phyloP scores from a whole-genome alignment of 2,329 filamentous ascomycete genomes.

The Emmonsia crescens region DNA sequence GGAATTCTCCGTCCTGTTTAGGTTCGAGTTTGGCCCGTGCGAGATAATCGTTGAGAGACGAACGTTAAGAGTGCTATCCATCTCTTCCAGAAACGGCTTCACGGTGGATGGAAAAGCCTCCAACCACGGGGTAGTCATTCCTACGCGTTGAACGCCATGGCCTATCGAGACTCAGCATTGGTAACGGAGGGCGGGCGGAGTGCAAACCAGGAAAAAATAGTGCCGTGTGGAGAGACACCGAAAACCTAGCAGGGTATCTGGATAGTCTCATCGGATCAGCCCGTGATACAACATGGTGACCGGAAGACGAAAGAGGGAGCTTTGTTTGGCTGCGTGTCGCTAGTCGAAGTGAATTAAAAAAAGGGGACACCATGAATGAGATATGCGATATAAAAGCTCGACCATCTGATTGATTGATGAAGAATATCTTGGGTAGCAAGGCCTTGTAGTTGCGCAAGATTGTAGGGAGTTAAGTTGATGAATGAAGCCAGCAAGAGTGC shows the following conservation, averaged over 20 bases:
- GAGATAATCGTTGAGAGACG: slow-evolving; percentile 69
- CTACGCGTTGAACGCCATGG: slow-evolving; percentile 79
- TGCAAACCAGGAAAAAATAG: slow-evolving; percentile 37
- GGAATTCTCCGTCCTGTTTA: slow-evolving; percentile 76
- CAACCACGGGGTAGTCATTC: slow-evolving; percentile 79
- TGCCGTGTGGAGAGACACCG: slow-evolving; percentile 28
- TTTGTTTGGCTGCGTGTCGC: background rate
- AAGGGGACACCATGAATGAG: slow-evolving; percentile 1
- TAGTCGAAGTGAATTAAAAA: background rate
- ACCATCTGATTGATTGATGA: background rate
- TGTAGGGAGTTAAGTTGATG: background rate
- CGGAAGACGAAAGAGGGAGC: background rate
- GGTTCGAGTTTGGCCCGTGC: slow-evolving; percentile 61
- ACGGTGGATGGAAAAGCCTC: slow-evolving; percentile 73
- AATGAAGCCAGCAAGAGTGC: background rate
- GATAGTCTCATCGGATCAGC: background rate
- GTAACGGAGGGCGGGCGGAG: slow-evolving; percentile 4
- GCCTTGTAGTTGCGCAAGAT: background rate
- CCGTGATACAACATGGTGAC: background rate
- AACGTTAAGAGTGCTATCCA: slow-evolving; percentile 65
- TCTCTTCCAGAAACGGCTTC: slow-evolving; percentile 68
- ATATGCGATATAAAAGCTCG: background rate
- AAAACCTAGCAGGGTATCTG: background rate
- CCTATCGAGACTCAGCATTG: slow-evolving; percentile 40
- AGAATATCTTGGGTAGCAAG: background rate